These are phyloP conservation scores for Medicago truncatula DNA, from an alignment of 306 rosid species.

Conservation along the genomic window DNA sequence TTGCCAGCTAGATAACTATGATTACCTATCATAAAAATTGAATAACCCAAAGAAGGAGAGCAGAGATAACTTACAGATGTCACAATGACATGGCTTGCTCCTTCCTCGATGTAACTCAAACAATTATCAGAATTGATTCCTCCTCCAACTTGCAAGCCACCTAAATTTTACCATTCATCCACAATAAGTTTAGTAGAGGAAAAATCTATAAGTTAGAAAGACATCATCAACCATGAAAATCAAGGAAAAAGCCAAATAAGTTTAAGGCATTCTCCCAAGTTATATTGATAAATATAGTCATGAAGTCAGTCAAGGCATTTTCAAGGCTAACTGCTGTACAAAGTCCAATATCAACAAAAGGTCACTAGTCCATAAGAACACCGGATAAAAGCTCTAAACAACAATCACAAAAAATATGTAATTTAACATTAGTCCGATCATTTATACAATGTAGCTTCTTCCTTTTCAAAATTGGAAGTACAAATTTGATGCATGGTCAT, in stretches of 20 bases:
- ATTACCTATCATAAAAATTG: background rate
- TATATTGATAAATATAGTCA: background rate
- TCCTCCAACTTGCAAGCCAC: constrained; percentile 95
- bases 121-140: constrained; percentile 93
- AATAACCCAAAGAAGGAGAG: constrained; percentile 21
- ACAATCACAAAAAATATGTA: background rate
- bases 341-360: background rate
- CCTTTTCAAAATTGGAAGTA: background rate
- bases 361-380: background rate
- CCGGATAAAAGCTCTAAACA: background rate
- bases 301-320: background rate
- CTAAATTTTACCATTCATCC: constrained; percentile 67
- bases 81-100: constrained; percentile 97
- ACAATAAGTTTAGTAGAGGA: constrained; percentile 71
- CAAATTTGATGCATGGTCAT: background rate
- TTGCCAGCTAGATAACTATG: background rate
- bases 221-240: constrained; percentile 45
- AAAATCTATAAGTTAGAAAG: constrained; percentile 61
- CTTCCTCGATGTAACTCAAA: constrained; percentile 73
- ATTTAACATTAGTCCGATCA: background rate
- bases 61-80: constrained; percentile 70
- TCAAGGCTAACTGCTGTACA: background rate
- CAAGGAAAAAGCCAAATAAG: constrained; percentile 25
- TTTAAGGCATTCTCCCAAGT: constrained; percentile 10
- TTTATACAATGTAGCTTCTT: constrained; percentile 7